Base-by-base conservation (phyloP, 2,329 filamentous ascomycete genomes). In the Colletotrichum sp. region DNA sequence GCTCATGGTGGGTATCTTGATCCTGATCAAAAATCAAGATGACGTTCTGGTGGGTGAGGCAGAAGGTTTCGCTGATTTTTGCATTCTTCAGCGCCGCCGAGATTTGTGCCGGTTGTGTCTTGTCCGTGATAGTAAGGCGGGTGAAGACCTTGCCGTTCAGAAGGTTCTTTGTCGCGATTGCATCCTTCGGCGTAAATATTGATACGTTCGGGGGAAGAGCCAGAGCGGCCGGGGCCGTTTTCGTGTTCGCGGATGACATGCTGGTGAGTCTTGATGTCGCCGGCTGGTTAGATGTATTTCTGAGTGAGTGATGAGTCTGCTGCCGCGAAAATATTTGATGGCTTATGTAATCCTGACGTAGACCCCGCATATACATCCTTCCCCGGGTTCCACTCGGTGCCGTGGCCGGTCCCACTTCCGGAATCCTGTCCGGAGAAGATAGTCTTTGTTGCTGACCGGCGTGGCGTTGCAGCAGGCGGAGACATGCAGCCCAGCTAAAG, bases 1-100 rank as follows among this genome's bases (percentile, higher is more conserved):
- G 79, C 56, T 79, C 78, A 24, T 80, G 79, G 18, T 80, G 79
- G 18, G 56, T 24, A 15, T 79, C 79, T 15, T 74, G 66, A 16
- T 73, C 76, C 5, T 71, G 61, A 24, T 67, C 28, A 10, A 79
- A 80, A 1, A 80, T 77, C 61, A 80, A 34, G 3, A 79, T 73
- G 3, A 76, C 73, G 9, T 66, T 74, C 9, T 74, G 68, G 56
- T 79, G 77, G 4, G 62, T 65, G 18, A 79, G 71, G n/a, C 67
- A 79, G 43, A 79, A 79, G 3, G n/a, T 15, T 15, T 78, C 77
- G 13, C 24, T 70, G 48, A 71, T 66, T 4, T 70, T n/a, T 6
- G 62, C 34, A 1, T 64, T 66, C 26, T 48, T 65, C 12, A 79
- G 28, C 26, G 77, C 74, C 2, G 73, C 60, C 3, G 69, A 58